Evolutionary conservation across 257 asterid genomes (phyloP), one percentile per base, ranked within the genome.

Genomic region (Galeopsis tetrahit): DNA sequence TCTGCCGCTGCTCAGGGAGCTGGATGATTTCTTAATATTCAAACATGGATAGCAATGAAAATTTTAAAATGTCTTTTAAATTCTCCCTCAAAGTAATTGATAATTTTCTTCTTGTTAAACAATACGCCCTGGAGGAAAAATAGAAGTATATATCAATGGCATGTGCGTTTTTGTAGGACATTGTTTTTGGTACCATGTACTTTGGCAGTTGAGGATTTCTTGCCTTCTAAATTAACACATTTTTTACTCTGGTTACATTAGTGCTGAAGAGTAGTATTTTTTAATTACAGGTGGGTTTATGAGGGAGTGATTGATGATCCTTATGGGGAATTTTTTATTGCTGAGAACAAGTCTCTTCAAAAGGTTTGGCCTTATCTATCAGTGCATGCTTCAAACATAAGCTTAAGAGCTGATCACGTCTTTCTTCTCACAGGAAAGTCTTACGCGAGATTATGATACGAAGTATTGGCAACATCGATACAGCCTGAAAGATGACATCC

Each of bases 261-360:
- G 60, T 53, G 38, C 80, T 78, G 58, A 85, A 39, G 60, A 55
- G 43, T 55, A 21, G 4, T 40, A 15, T 36, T n/a, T 74, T 68
- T 66, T 33, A 57, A 81, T 69, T 76, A 77, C 80, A 95, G 99
- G 89, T 95, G 99, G 99, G 91, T 95, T 38, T 90, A 95, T 62
- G 99, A 95, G 81, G 99, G 99, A 59, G 93, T 91, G 75, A 95
- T 92, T 73, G 97, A 90, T 71, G 99, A 95, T 79, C 97, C 99
- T 28, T 92, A 89, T 49, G 89, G 95, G 13, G 99, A 95, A 87
- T 95, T 95, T 82, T 95, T 95, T 77, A 95, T 95, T 79, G 89
- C 96, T 65, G 99, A 95, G 87, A 95, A 91, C 82, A 91, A 90
- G 86, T 88, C 95, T 70, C 96, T 95, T 77, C 89, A 85, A 77